Conservation (phyloP, 305 asterid species). For the Fraxinus ornus region DNA sequence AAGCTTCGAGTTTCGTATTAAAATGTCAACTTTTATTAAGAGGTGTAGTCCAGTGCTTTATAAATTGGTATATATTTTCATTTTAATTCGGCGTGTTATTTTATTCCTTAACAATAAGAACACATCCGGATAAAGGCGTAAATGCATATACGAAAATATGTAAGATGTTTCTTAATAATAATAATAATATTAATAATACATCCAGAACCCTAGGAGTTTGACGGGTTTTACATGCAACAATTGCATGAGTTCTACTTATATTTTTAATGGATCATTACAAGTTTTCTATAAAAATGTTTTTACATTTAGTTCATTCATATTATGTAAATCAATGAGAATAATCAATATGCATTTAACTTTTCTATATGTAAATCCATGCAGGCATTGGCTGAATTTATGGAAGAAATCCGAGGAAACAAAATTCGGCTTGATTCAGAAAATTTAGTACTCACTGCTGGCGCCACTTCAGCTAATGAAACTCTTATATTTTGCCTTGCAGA, state of each 20-base stretch:
- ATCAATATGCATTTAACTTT: background rate
- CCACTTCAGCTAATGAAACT: conserved; percentile 90
- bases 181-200: background rate
- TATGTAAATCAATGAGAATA: background rate
- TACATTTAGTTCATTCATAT: background rate
- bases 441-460: conserved; percentile 82
- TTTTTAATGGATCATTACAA: background rate
- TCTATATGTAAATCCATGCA: conserved; percentile 26
- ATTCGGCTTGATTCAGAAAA: conserved; percentile 63
- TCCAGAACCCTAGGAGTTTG: background rate
- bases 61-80: too few species aligned
- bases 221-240: background rate
- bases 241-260: background rate
- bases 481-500: conserved; percentile 83
- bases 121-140: background rate
- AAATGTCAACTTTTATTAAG: too few species aligned
- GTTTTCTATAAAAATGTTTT: background rate
- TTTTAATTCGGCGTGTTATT: too few species aligned
- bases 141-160: background rate
- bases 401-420: conserved; percentile 78
- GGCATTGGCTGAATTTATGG: conserved; percentile 80
- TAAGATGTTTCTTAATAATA: background rate
- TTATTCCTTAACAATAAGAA: too few species aligned
- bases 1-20: too few species aligned
- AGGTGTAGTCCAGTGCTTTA: too few species aligned